Base-by-base conservation (phyloP, 768 basidiomycete genomes). In the Termitomyces titanicus region DNA sequence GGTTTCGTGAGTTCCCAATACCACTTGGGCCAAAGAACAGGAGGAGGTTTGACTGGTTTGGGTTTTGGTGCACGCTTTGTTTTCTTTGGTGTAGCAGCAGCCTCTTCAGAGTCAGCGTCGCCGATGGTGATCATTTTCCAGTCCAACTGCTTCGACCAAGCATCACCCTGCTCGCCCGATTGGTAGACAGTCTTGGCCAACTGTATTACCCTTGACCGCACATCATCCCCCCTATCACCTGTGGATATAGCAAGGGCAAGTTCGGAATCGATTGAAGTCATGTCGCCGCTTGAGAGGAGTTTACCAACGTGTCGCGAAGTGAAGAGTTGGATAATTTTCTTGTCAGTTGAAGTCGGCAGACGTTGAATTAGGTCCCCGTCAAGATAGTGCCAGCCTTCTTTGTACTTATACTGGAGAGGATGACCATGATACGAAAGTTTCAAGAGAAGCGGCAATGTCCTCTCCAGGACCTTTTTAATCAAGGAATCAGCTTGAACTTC, bases 1-100 rank as follows among this genome's bases (percentile, higher is more conserved):
- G 88, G 91, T 62, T 78, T 85, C 3, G 87, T 76, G 3, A 92
- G 81, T 24, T 98, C 94, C 90, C 88, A 94, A 66, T 92, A 99
- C 97, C 97, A 98, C 67, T 92, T 90, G 1, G 95, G 96, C 94
- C 95, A 98, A n/a, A 76, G 52, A 0, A 85, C 78, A 0, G 79
- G 72, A 11, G 77, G 77, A 3, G 73, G 72, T 60, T 79, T 81
- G 13, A 61, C 42, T 10, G 69, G 67, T 51, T 74, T 76, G 0
- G 63, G 47, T 45, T 72, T 74, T 37, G 64, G 59, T 5, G 43
- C 33, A 22, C 60, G 50, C 35, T 75, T 76, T 47, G 63, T 74
- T 56, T 20, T 63, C 56, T 59, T 60, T 11, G 53, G 18, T 50
- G 20, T 34, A 33, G n/a, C n/a, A 13, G 45, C 39, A 49, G 25